Percentiles rank a stretch among this genome's conserved stretches.
Evolutionary conservation across 2,329 filamentous ascomycete species (phyloP).

Genomic region (Rasamsonia emersonii): DNA sequence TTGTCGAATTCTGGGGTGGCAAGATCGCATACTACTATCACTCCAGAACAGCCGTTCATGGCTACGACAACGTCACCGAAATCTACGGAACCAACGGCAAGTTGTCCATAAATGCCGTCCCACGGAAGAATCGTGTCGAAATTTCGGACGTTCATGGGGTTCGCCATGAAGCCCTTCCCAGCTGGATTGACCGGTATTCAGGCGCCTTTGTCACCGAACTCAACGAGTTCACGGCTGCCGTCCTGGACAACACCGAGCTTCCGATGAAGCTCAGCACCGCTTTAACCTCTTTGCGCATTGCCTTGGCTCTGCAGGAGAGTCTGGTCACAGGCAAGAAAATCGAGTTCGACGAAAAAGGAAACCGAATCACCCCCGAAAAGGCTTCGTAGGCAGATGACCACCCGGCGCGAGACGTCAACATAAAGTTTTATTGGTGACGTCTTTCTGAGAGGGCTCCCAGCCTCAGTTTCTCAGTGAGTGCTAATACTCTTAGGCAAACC

Average conservation of each 20-base stretch:
- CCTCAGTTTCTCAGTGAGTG: too few species aligned
- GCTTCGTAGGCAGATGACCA: too few species aligned
- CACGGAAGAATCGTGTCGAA: constrained; percentile 17
- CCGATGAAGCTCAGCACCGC: constrained; percentile 3
- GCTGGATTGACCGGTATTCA: constrained; percentile 19
- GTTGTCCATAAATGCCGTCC: constrained; percentile 25
- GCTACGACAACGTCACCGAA: constrained; percentile 37
- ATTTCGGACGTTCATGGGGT: constrained; percentile 15
- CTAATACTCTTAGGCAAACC: too few species aligned
- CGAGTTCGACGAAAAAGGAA: constrained; percentile 1
- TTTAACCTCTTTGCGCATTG: constrained; percentile 2
- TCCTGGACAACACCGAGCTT: constrained; percentile 7
- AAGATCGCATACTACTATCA: constrained; percentile 39
- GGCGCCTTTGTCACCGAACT: constrained; percentile 19
- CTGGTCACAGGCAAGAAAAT: not conserved
- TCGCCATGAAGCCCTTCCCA: constrained; percentile 13
- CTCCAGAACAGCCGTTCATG: constrained; percentile 34
- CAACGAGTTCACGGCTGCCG: constrained; percentile 14
- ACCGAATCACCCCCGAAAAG: too few species aligned
- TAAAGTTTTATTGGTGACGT: too few species aligned
- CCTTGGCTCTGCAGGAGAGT: constrained; percentile 10
- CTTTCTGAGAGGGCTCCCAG: too few species aligned
- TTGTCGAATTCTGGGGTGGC: constrained; percentile 38
- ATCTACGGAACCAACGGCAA: constrained; percentile 34
- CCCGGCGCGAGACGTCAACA: too few species aligned